These are phyloP conservation scores for Botryotinia convoluta DNA, from an alignment of 2,329 filamentous ascomycete genomes.

Conservation along the genomic window DNA sequence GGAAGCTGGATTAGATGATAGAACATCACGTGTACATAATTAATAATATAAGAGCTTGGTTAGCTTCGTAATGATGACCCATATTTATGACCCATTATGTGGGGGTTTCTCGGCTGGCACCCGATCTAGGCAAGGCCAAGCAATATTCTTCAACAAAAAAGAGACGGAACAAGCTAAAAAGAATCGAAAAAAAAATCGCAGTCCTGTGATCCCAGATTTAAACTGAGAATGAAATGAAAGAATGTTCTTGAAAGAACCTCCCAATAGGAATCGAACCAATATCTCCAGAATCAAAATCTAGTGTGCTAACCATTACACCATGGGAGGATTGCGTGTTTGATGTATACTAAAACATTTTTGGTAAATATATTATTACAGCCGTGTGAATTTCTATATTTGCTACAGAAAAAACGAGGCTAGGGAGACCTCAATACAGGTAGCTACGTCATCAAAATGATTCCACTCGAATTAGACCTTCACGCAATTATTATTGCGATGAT, in stretches of 20 bases:
- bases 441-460: not conserved
- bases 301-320: conserved; percentile 23
- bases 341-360: fast-evolving
- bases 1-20: not conserved
- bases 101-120: not conserved
- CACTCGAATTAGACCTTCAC: not conserved
- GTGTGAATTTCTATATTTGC: no score
- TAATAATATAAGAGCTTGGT: not conserved
- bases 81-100: not conserved
- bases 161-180: not conserved
- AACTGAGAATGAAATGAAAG: conserved; percentile 15
- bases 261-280: conserved; percentile 24
- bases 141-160: not conserved
- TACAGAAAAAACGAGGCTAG: not conserved
- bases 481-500: not conserved
- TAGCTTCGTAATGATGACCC: not conserved
- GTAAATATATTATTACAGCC: fast-evolving
- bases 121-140: not conserved
- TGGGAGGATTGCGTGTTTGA: conserved; percentile 8
- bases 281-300: conserved; percentile 23
- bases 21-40: not conserved
- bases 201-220: conserved; percentile 4
- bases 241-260: conserved; percentile 13
- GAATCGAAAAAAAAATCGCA: not conserved
- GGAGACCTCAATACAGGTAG: not conserved